A percentile compares a stretch with the other conserved stretches of the same genome.
Evolutionary conservation across 2,329 filamentous ascomycete species (phyloP).

Genomic region (Calycina marina): DNA sequence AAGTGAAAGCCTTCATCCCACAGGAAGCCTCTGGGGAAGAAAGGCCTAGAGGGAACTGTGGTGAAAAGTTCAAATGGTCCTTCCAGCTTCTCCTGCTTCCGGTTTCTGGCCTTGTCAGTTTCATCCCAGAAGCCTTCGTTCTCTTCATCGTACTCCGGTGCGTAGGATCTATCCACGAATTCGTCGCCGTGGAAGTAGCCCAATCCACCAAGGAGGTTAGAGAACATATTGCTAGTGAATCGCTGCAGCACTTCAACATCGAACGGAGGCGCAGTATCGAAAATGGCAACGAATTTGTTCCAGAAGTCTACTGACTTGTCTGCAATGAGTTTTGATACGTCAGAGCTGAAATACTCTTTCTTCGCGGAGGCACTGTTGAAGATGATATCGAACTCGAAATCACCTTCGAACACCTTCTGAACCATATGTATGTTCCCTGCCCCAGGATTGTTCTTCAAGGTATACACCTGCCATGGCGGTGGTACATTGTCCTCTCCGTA

Average conservation of each 20-base stretch:
- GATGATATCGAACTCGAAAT: conserved; percentile 86
- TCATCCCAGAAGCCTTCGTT: conserved; percentile 94
- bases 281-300: conserved; percentile 57
- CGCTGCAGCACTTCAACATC: conserved; percentile 53
- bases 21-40: conserved; percentile 91
- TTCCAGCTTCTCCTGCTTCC: conserved; percentile 54
- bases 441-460: conserved; percentile 53
- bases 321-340: conserved; percentile 56
- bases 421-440: conserved; percentile 73
- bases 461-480: conserved; percentile 75
- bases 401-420: conserved; percentile 80
- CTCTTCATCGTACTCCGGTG: conserved; percentile 88
- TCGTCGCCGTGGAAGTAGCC: conserved; percentile 89
- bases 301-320: conserved; percentile 53
- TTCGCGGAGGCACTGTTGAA: conserved; percentile 65
- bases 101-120: conserved; percentile 61
- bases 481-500: conserved; percentile 54
- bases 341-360: conserved; percentile 39
- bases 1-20: conserved; percentile 99
- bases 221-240: conserved; percentile 84
- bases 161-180: conserved; percentile 78
- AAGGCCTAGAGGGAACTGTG: conserved; percentile 79
- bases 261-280: conserved; percentile 66
- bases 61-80: conserved; percentile 84
- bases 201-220: conserved; percentile 84